Evolutionary conservation across 306 rosid genomes (phyloP).

Genomic region (Aeschynomene evenia): DNA sequence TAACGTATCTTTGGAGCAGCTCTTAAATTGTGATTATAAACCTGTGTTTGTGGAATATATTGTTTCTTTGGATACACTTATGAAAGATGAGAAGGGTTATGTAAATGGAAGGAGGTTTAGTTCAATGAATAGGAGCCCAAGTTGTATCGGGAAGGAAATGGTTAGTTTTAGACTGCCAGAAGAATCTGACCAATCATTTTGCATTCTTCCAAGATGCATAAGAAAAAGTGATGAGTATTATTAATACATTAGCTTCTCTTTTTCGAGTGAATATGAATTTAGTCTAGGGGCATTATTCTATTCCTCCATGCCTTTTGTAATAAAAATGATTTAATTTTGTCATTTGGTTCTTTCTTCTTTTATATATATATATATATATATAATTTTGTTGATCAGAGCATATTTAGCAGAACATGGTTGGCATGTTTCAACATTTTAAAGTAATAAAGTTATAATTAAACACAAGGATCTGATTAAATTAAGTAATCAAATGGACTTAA

Average conservation of each 20-base stretch:
- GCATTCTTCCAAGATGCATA: constrained; percentile 26
- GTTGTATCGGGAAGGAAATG: constrained; percentile 39
- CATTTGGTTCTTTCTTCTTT: too few species aligned
- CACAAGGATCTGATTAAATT: too few species aligned
- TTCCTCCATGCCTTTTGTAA: too few species aligned
- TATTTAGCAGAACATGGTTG: background rate
- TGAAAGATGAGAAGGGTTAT: constrained; percentile 31
- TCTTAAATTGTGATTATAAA: background rate
- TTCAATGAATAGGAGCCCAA: constrained; percentile 30
- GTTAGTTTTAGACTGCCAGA: constrained; percentile 49
- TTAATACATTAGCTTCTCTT: background rate
- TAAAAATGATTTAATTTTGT: too few species aligned
- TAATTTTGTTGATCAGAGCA: too few species aligned
- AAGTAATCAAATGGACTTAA: too few species aligned
- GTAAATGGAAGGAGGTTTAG: constrained; percentile 32
- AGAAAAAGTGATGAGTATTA: background rate
- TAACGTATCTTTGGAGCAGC: constrained; percentile 37
- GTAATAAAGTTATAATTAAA: too few species aligned
- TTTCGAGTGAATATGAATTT: background rate
- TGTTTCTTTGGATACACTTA: constrained; percentile 29
- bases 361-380: too few species aligned
- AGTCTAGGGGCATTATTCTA: background rate
- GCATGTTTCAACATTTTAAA: background rate
- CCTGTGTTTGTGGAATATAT: background rate
- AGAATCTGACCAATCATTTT: constrained; percentile 51